A percentile compares a stretch with the other conserved stretches of the same genome.
These are phyloP conservation scores for Melaleuca quinquenervia DNA, from an alignment of 345 rosid genomes.

Conservation along the genomic window DNA sequence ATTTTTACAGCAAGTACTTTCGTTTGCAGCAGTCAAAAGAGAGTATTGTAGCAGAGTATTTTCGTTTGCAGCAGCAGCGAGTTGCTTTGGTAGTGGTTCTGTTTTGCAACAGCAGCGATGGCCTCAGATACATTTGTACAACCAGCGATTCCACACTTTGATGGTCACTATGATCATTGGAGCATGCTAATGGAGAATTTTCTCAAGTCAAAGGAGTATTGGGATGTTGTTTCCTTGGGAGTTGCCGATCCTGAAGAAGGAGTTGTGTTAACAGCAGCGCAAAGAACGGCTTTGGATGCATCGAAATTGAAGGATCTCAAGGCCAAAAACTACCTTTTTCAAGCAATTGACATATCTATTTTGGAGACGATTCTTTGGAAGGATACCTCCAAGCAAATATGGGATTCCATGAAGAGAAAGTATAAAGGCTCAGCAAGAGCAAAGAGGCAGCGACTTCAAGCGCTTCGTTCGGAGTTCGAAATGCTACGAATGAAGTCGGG, in stretches of 20 bases:
- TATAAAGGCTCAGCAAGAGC: no score
- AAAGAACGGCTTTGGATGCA: background rate
- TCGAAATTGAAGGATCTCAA: background rate
- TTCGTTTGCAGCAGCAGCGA: no score
- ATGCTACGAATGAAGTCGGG: no score
- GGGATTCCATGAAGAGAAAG: background rate
- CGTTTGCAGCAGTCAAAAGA: no score
- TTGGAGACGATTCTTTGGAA: background rate
- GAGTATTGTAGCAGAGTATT: no score
- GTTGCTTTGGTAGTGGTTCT: no score
- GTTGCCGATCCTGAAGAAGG: background rate
- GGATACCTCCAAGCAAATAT: background rate
- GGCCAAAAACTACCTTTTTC: background rate
- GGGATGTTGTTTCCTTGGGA: background rate
- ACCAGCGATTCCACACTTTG: background rate
- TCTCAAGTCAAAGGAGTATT: background rate
- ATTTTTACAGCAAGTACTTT: no score
- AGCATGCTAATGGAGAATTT: background rate
- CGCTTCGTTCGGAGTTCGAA: no score
- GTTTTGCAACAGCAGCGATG: no score
- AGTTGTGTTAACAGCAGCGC: background rate
- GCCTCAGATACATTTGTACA: no score
- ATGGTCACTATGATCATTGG: background rate
- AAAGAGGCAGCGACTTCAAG: no score
- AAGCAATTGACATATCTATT: background rate